Evolutionary conservation across 352 stramenopile genomes (phyloP), one percentile per base, ranked within the genome.

Genomic region (Phytophthora niederhauseri): DNA sequence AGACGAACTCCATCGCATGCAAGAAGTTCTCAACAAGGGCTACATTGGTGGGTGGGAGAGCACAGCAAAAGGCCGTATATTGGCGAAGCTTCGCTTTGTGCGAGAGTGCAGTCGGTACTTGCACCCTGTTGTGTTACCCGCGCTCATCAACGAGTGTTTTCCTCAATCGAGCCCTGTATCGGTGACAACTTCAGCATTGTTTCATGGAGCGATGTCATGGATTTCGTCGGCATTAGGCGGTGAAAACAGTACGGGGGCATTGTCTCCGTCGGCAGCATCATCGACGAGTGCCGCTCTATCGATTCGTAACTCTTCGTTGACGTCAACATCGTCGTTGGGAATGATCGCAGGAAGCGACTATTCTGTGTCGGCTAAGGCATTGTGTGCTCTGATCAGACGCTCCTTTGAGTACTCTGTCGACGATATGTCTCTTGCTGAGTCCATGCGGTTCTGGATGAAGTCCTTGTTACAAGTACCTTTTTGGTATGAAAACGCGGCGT

Each of bases 1-100:
- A 4, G 82, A 92, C n/a, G 87, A 95, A 66, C 65, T 77, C 5
- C 72, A 86, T 66, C 74, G 79, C 8, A 88, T 95, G 65, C 84
- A 89, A 65, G 85, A 93, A 57, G 68, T 95, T 28, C 77, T 95
- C 6, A 87, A 93, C 50, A 90, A 92, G 46, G 87, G 87, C 0
- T 93, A 93, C 52, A 93, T 95, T 26, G 85, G 84, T 48, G 84
- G 85, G 2, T 93, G 87, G 87, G 87, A 93, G 57, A 77, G 64
- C 19, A 89, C 79, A 1, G 85, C 87, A 26, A 93, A 93, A 64
- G 24, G 71, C 3, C 82, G 85, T 22, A 84, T 96, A 4, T 22
- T 93, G 28, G 70, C 72, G 4, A 91, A 93, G 55, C 68, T 96
- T 36, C 80, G 80, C 5, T 93, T 94, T 61, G 82, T 94, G 17